A percentile compares a stretch with the other conserved stretches of the same genome.
These are phyloP conservation scores for Amanita pallidorosea DNA, from an alignment of 768 basidiomycete species.

Conservation along the genomic window DNA sequence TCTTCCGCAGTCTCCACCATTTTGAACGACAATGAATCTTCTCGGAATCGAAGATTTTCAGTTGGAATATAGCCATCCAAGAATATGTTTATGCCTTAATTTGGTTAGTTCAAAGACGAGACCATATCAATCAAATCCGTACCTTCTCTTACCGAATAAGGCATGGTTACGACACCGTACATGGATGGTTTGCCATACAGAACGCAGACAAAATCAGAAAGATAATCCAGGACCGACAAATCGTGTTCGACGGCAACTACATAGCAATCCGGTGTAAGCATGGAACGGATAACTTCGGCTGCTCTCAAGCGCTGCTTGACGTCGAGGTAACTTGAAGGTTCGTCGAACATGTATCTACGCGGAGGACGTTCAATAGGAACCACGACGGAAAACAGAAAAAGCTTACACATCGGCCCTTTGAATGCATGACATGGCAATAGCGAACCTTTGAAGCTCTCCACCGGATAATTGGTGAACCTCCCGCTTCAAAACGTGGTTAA, in stretches of 20 bases:
- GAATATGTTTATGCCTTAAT: conserved; percentile 95
- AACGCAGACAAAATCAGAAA: conserved; percentile 97
- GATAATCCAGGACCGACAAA: conserved; percentile 93
- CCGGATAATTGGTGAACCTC: conserved; percentile 84
- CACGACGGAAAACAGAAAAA: neutral
- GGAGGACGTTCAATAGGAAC: neutral
- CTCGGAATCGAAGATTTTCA: conserved; percentile 95
- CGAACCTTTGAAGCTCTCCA: conserved; percentile 96
- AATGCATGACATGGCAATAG: conserved; percentile 95
- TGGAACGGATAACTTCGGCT: conserved; percentile 85
- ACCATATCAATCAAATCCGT: conserved; percentile 8
- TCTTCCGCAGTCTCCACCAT: conserved; percentile 97
- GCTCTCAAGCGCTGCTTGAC: conserved; percentile 92
- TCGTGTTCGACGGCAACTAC: conserved; percentile 99
- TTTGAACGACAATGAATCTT: conserved; percentile 93
- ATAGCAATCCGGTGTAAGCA: conserved; percentile 78
- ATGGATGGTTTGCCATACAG: conserved; percentile 95
- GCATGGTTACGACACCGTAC: conserved; percentile 99
- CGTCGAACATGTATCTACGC: conserved; percentile 94
- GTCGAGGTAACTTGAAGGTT: conserved; percentile 97
- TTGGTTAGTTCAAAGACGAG: conserved; percentile 2
- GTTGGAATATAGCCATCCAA: conserved; percentile 98
- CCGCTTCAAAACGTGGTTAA: conserved; percentile 78
- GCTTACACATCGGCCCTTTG: conserved; percentile 92
- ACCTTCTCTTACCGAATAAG: conserved; percentile 97